Evolutionary conservation across 352 stramenopile genomes (phyloP), one percentile per base, ranked within the genome.

Genomic region (Phytophthora pseudosyringae): DNA sequence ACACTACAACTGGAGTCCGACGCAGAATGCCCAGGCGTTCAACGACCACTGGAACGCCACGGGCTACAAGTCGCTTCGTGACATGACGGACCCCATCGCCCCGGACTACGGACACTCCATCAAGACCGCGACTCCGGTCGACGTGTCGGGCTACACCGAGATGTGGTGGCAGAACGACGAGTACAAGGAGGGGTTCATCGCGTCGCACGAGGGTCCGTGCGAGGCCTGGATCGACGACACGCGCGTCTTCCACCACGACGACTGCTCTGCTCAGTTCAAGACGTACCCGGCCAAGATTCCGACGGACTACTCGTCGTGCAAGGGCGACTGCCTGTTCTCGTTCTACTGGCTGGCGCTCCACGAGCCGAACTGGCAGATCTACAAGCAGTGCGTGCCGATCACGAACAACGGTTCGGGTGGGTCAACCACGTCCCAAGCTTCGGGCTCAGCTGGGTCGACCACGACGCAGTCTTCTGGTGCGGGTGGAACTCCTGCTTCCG

Each of bases 131-230:
- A 45, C 43, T 29, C 60, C 69, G 0, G 39, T 76, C 8, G 67
- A 78, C 18, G 73, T 81, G 29, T 65, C 45, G 12, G 35, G 55
- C 36, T 63, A 70, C 48, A 63, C 41, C 7, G 64, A 64, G 15
- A 78, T 72, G 48, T 63, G 48, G 61, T 71, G 56, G 54, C 63
- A 76, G 50, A 78, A 78, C 40, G 67, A 80, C 41, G 32, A 82
- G 55, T 71, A 71, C 56, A 59, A 71, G 32, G 40, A 69, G 15
- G 71, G 73, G 1, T 78, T 82, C 59, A 71, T 75, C 59, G 43
- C 54, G 5, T 73, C 72, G 6, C 75, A 81, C 54, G 18, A 29
- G 4, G 73, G 72, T 25, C 72, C 72, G 36, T 80, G 72, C 38
- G 60, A 69, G 35, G 60, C 35, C 5, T 69, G 60, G 60, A 64